Conservation (phyloP, 352 stramenopile species). For the Peronosclerospora sorghi region DNA sequence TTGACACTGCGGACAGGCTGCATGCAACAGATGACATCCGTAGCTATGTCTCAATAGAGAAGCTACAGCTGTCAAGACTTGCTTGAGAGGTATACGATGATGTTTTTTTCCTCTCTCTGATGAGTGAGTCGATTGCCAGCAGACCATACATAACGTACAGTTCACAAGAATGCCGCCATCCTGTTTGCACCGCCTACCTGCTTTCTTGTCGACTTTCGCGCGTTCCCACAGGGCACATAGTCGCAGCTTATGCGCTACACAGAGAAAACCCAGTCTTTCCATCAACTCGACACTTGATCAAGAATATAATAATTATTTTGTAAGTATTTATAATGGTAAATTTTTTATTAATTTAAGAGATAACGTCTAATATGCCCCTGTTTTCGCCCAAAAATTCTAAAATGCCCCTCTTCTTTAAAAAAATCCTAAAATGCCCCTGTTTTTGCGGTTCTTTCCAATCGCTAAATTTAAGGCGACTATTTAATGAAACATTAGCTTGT, state of each 20-base stretch:
- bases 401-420: too few species aligned
- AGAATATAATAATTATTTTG: too few species aligned
- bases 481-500: too few species aligned
- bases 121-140: constrained; percentile 15
- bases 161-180: constrained; percentile 6
- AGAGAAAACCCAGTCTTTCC: not conserved
- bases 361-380: too few species aligned
- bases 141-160: constrained; percentile 11
- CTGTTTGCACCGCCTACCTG: constrained; percentile 15
- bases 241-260: constrained; percentile 17
- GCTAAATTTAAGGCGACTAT: too few species aligned
- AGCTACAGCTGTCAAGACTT: constrained; percentile 2
- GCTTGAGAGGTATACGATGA: constrained; percentile 17
- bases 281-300: not conserved
- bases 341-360: too few species aligned
- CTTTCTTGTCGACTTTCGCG: constrained; percentile 3
- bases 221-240: constrained; percentile 12
- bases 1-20: constrained; percentile 59
- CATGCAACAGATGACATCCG: not conserved
- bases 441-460: too few species aligned
- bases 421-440: too few species aligned
- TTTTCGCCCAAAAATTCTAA: too few species aligned
- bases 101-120: constrained; percentile 14
- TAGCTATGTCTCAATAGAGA: not conserved
- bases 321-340: too few species aligned